Evolutionary conservation across 2,329 filamentous ascomycete genomes (phyloP), one percentile per base, ranked within the genome.

Genomic region (Plenodomus biglobosus): DNA sequence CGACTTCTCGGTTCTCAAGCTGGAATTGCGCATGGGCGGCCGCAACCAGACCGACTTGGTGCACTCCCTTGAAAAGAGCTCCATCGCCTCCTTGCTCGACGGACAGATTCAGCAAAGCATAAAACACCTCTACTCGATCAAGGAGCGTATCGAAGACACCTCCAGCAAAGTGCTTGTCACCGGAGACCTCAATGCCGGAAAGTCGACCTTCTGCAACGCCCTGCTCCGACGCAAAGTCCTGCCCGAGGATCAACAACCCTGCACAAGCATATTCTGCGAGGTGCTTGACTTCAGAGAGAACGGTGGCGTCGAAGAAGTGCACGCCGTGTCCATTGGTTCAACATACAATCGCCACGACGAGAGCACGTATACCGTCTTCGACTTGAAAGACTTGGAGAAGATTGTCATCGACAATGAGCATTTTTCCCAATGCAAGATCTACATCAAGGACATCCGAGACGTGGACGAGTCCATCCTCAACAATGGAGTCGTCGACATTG

Each of bases 171-270:
- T 99, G 1, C 76, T 99, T 48, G 86, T 99, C 16, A 99, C 94
- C 0, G 94, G 94, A 65, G 94, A 99, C 69, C 75, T 99, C 44
- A 99, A 99, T 67, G 92, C 94, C 8, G 94, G 94, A 66, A 99
- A 99, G 70, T 99, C 94, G 3, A 99, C 94, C 1, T 99, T 99
- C 64, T 99, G 94, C 76, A 99, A 99, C 72, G 94, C 94, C n/a
- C 78, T 99, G 2, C 75, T 99, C 35, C 86, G 94, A 52, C 85
- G 92, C 53, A 97, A 97, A 73, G 83, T 99, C 21, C 75, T 99
- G 3, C 94, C 94, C 0, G 94, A 97, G 73, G 94, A 99, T 63
- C 92, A 99, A 71, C 94, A 97, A 68, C 94, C 94, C 1, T 99
- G 94, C 73, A 99, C 94, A 1, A 94, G 90, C 73, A 96, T 99